Conservation (phyloP, 768 basidiomycete species). For the Kwoniella mangroviensis region DNA sequence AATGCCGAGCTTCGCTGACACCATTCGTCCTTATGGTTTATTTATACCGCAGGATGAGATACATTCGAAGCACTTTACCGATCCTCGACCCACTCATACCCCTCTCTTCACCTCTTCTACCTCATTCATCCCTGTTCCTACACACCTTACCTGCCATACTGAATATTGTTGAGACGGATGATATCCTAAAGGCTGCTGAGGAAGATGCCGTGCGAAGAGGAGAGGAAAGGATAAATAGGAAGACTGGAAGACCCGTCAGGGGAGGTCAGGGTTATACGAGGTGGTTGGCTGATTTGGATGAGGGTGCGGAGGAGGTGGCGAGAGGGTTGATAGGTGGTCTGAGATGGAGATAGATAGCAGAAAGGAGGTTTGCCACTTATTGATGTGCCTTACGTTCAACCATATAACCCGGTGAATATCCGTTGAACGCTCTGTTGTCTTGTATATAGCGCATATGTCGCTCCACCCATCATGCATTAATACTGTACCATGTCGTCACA, state of each 20-base stretch:
- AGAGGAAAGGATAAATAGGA: slow-evolving; percentile 43
- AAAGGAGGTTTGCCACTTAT: neutral
- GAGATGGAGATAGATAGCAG: neutral
- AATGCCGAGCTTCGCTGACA: neutral
- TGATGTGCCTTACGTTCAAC: no score
- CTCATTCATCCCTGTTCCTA: slow-evolving; percentile 63
- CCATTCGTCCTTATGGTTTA: no score
- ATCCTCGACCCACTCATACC: slow-evolving; percentile 64
- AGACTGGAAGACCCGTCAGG: slow-evolving; percentile 50
- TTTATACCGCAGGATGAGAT: slow-evolving; percentile 22
- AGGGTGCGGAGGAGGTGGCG: slow-evolving; percentile 18
- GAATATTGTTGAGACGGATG: slow-evolving; percentile 70
- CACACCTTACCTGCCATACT: slow-evolving; percentile 76
- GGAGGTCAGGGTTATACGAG: slow-evolving; percentile 35
- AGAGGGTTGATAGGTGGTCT: slow-evolving; percentile 2
- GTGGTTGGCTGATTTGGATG: slow-evolving; percentile 35
- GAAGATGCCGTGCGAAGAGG: slow-evolving; percentile 42
- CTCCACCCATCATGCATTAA: no score
- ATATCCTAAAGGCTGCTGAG: slow-evolving; percentile 57
- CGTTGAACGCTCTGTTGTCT: no score
- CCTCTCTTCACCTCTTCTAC: slow-evolving; percentile 60
- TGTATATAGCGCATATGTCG: no score
- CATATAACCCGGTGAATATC: no score
- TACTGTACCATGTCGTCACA: no score
- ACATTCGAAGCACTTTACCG: slow-evolving; percentile 40